Evolutionary conservation across 768 basidiomycete genomes (phyloP).

Genomic region (Exsudoporus frostii): DNA sequence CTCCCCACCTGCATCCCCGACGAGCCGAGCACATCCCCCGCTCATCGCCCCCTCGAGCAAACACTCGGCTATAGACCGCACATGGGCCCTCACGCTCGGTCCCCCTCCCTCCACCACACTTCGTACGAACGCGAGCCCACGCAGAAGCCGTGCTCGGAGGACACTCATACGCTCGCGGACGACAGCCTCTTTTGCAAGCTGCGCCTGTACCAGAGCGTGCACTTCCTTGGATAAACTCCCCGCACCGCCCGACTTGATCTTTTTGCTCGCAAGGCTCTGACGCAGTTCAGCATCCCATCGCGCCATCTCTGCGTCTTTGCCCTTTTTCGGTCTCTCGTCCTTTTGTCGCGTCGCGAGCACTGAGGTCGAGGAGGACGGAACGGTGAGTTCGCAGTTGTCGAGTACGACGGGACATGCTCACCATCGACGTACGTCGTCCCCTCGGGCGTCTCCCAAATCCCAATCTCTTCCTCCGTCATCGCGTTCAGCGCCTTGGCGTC

Average conservation of each 20-base stretch:
- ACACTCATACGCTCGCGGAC: constrained; percentile 58
- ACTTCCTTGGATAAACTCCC: constrained; percentile 76
- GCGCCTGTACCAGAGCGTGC: constrained; percentile 76
- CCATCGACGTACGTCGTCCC: constrained; percentile 83
- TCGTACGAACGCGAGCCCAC: constrained; percentile 68
- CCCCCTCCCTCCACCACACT: constrained; percentile 49
- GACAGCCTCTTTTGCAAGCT: constrained; percentile 74
- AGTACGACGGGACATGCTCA: constrained; percentile 24
- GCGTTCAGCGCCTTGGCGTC: constrained; percentile 52
- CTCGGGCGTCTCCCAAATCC: constrained; percentile 82
- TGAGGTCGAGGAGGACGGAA: constrained; percentile 24
- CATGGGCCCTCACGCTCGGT: constrained; percentile 49
- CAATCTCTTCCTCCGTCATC: constrained; percentile 71
- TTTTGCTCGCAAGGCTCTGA: constrained; percentile 79
- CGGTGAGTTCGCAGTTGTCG: too few relatives aligned
- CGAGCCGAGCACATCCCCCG: constrained; percentile 51
- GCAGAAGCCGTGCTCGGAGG: constrained; percentile 53
- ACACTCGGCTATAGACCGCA: constrained; percentile 56
- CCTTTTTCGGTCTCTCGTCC: constrained; percentile 55
- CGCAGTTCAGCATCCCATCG: constrained; percentile 97
- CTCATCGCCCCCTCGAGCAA: constrained; percentile 66
- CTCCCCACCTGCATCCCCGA: constrained; percentile 40
- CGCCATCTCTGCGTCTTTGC: constrained; percentile 85
- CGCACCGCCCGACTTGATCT: constrained; percentile 36
- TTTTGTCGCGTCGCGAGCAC: constrained; percentile 63